A percentile compares a stretch with the other conserved stretches of the same genome.
These are phyloP conservation scores for Penicillium cataractarum DNA, from an alignment of 495 filamentous ascomycete genomes.

Conservation along the genomic window DNA sequence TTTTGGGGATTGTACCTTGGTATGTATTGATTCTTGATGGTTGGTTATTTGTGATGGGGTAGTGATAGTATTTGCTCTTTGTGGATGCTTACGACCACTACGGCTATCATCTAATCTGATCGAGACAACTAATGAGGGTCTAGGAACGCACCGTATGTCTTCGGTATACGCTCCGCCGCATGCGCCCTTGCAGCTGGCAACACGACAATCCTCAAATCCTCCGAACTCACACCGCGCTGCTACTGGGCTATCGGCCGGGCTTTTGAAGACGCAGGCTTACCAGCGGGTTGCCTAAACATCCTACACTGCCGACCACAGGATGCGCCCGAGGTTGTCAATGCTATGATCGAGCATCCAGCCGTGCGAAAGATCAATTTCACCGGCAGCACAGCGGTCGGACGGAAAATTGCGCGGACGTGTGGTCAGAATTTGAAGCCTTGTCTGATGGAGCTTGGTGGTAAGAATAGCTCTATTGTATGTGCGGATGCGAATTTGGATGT, in stretches of 20 bases:
- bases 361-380: constrained; percentile 67
- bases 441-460: constrained; percentile 65
- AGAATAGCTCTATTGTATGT: constrained; percentile 62
- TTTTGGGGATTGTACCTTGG: constrained; percentile 84
- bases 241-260: constrained; percentile 71
- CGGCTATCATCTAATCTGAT: too few species aligned
- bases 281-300: constrained; percentile 57
- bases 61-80: too few species aligned
- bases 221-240: constrained; percentile 71
- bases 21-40: too few species aligned
- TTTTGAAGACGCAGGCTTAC: constrained; percentile 73
- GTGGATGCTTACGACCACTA: too few species aligned
- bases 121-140: too few species aligned
- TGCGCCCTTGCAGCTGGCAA: constrained; percentile 84
- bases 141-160: constrained; percentile 68
- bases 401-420: constrained; percentile 57
- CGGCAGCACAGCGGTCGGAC: constrained; percentile 58
- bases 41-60: too few species aligned
- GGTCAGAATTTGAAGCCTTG: constrained; percentile 60
- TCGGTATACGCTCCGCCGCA: constrained; percentile 67
- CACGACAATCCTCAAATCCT: constrained; percentile 73
- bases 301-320: constrained; percentile 55
- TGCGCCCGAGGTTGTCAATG: constrained; percentile 56
- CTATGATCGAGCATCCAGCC: constrained; percentile 57
- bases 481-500: constrained; percentile 58